Evolutionary conservation across 2,329 filamentous ascomycete species (phyloP), one percentile per base, ranked within the genome.

Genomic region (Periconia digitata): DNA sequence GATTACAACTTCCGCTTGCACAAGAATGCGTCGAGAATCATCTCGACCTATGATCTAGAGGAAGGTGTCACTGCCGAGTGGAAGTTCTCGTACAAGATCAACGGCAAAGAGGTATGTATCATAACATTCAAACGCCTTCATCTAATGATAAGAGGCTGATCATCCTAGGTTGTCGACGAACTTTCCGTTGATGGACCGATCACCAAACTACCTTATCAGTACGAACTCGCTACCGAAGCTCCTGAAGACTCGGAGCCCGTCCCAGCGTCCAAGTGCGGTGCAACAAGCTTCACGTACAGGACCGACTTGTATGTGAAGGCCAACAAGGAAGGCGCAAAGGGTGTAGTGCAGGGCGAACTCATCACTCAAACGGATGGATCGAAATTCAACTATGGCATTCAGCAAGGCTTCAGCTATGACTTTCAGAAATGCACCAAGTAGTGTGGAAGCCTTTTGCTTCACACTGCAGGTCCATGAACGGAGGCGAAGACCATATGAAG

Each of bases 21-120:
- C 29, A 60, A 60, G 52, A 59, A 59, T 47, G 58, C 51, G 4
- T 57, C 58, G 1, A 50, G 29, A 36, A 44, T 53, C 1, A 27
- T 54, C n/a, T 38, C 46, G 20, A 54, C 42, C 8, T 57, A 59
- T 34, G 36, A 57, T 12, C 32, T 60, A 2, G 55, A 59, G 6
- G 51, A 51, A 34, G 51, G 50, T 7, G 55, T 59, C 8, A 36
- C 36, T 10, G 51, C 47, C 1, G 48, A 40, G 15, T 59, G 54
- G 51, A 49, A 55, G 44, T 51, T 56, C 38, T 48, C 51, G 3
- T 59, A 59, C 34, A 49, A 44, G 12, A 32, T 32, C 27, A 32
- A 32, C 27, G 27, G n/a, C 10, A 32, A 32, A 15, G 27, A 32
- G 27, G 27, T 10, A 32, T 32, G 27, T 12, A 15, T 6, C 8